phyloP scores from a whole-genome alignment of 306 rosid genomes.

The Albizia julibrissin region DNA sequence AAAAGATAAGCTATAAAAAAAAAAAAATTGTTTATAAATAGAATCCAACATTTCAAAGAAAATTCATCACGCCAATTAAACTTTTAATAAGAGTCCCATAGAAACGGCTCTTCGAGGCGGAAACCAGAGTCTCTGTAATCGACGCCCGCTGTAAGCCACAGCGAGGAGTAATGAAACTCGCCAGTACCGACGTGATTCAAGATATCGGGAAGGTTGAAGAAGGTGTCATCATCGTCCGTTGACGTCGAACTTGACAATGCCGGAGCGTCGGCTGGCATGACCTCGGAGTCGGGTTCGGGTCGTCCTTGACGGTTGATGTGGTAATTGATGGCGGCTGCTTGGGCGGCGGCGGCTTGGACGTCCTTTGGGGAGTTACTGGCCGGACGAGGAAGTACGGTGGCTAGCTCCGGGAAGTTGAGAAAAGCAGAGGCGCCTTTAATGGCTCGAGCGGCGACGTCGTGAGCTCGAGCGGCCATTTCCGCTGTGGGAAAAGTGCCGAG shows the following conservation, averaged over 20 bases:
- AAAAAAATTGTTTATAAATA: too few species aligned
- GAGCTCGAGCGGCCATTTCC: slow-evolving; percentile 90
- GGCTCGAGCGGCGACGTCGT: slow-evolving; percentile 73
- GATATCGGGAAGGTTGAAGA: slow-evolving; percentile 75
- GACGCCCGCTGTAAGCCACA: too few species aligned
- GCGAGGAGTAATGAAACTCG: too few species aligned
- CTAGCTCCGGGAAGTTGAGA: slow-evolving; percentile 77
- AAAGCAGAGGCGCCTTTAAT: slow-evolving; percentile 72
- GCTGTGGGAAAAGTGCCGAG: slow-evolving; percentile 74
- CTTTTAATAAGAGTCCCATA: too few species aligned
- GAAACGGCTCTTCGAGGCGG: too few species aligned
- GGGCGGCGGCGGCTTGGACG: slow-evolving; percentile 71
- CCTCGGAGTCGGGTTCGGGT: slow-evolving; percentile 25
- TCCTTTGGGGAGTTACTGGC: slow-evolving; percentile 60
- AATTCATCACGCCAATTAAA: too few species aligned
- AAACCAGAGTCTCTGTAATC: too few species aligned
- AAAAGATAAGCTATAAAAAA: too few species aligned
- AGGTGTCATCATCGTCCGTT: slow-evolving; percentile 48
- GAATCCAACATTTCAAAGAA: too few species aligned
- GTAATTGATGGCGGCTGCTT: slow-evolving; percentile 50
- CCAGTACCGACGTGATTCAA: slow-evolving; percentile 19
- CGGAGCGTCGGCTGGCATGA: slow-evolving; percentile 29
- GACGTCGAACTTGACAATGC: slow-evolving; percentile 32
- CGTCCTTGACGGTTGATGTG: not conserved
- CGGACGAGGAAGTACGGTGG: slow-evolving; percentile 55